These are phyloP conservation scores for Claviceps fusiformis DNA, from an alignment of 2,329 filamentous ascomycete genomes.

Conservation along the genomic window DNA sequence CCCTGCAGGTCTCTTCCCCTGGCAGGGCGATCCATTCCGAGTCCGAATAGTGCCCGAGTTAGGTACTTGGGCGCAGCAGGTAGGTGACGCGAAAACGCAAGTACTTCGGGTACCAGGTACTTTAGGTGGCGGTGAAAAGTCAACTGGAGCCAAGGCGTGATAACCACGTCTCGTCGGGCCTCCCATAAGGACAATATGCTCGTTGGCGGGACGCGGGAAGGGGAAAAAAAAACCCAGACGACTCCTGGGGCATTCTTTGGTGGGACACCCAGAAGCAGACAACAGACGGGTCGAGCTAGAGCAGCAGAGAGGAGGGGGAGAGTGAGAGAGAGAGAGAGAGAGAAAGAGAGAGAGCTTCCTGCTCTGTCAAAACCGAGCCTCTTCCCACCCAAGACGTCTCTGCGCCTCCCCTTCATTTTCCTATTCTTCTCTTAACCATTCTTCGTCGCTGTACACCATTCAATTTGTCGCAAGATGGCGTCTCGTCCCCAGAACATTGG, in stretches of 20 bases:
- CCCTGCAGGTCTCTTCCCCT: not conserved
- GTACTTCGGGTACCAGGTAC: not conserved
- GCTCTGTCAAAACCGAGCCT: constrained; percentile 4
- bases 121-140: constrained; percentile 8
- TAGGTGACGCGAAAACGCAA: not conserved
- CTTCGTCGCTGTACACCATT: not conserved
- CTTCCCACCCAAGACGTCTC: constrained; percentile 1
- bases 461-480: constrained; percentile 41
- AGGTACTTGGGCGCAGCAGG: not conserved
- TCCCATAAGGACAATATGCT: not conserved
- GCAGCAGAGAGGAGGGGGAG: not conserved
- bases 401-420: not conserved
- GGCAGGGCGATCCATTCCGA: not conserved
- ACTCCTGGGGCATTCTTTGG: not conserved
- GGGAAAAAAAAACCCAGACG: not conserved
- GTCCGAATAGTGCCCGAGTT: not conserved
- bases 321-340: too few species aligned
- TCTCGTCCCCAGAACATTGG: constrained; percentile 73
- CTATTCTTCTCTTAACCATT: not conserved
- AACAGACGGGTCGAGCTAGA: not conserved
- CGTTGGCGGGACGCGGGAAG: not conserved
- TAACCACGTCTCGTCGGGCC: not conserved
- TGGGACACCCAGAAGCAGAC: constrained; percentile 1
- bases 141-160: not conserved
- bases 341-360: not conserved